Base-by-base conservation (phyloP, 2,329 filamentous ascomycete species). In the Neoscytalidium dimidiatum region DNA sequence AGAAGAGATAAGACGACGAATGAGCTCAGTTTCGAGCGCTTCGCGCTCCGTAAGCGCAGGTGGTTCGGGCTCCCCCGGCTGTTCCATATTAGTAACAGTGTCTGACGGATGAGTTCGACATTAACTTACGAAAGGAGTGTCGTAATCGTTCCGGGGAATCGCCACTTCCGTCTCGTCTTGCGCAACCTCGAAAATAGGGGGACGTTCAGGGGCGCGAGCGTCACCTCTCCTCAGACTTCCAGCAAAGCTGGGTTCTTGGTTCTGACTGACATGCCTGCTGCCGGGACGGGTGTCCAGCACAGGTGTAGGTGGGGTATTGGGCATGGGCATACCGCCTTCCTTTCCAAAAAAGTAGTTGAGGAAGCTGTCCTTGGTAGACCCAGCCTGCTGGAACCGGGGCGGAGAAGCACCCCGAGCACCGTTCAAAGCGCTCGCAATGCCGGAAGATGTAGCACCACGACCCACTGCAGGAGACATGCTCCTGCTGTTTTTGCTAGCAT, bases 281-380 rank as follows among this genome's bases (percentile, higher is more conserved):
- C 78, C 80, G 13, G 77, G 77, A 57, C 77, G 69, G 64, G 74
- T 75, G 31, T 76, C 74, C 46, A 60, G 11, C 3, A 61, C 13
- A 14, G 29, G 31, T 8, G n/a, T 17, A 8, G 41, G 21, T 13
- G 62, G 62, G 8, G 23, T 21, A 68, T 78, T 81, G 69, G 78
- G 74, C 31, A 78, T 75, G 51, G 82, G 73, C 66, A 83, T 78
- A 43, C 86, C 83, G 52, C 92, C 92, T 67, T 99, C 95, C 76
- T 99, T 98, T 71, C 95, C 94, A 73, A 99, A 99, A 80, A 99
- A 99, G 79, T 99, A 99, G 79, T 94, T 98, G 67, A 99, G 79
- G 83, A 99, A 99, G 0, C 93, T 96, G 79, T 99, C 95, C 67
- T 90, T 87, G n/a, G 75, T 86, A 57, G 85, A 76, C 28, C 82